Base-by-base conservation (phyloP, 768 basidiomycete species). In the Crassisporium funariophilum region DNA sequence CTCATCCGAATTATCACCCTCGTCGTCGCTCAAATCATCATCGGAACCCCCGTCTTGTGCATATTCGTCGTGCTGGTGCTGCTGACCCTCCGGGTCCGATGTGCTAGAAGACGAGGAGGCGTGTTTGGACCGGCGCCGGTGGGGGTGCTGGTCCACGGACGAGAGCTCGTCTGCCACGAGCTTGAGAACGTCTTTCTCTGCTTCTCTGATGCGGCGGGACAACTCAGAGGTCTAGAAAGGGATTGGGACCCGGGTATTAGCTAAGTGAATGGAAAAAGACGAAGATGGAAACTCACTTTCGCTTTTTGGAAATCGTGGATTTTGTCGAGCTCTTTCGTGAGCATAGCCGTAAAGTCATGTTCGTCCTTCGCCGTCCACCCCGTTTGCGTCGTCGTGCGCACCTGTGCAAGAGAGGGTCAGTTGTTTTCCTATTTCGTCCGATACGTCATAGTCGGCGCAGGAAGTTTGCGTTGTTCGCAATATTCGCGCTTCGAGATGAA, bases 221-320 rank as follows among this genome's bases (percentile, higher is more conserved):
- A 97, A 79, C 62, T 98, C 93, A 10, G 81, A 75, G 10, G 90
- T 88, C 90, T 93, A 43, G 19, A 23, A 45, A 29, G 40, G 44
- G 39, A 38, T 6, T 16, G 19, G 17, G 2, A 27, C 6, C 23
- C 20, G 19, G 15, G 27, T 22, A 15, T 41, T 31, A n/a, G 38
- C 11, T 11, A 15, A 50, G 16, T 42, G n/a, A n/a, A n/a, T n/a
- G n/a, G n/a, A n/a, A n/a, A n/a, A n/a, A n/a, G n/a, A n/a, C n/a
- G n/a, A 22, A 22, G 23, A 40, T 46, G 51, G 17, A 5, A 37
- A 47, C 62, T 59, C 44, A 86, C 91, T 82, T 97, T 98, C 24
- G 76, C 71, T 62, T 85, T 89, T 64, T 98, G 95, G 62, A 98
- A 98, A 59, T 86, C 84, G 57, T 95, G 87, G 35, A 98, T 85